phyloP scores from a whole-genome alignment of 2,329 filamentous ascomycete species.

The Fusarium sp. region DNA sequence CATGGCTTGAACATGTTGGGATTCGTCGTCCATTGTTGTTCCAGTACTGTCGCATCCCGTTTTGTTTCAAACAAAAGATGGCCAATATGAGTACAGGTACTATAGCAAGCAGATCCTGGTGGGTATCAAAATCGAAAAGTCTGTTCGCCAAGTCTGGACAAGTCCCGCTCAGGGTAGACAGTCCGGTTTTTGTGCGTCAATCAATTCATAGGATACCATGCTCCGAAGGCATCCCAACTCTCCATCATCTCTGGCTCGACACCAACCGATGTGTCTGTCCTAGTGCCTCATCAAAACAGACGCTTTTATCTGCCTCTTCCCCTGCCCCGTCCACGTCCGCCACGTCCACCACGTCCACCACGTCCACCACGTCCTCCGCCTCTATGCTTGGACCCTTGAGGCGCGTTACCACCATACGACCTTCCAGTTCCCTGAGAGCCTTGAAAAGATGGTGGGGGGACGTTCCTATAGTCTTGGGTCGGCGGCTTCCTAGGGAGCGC shows the following conservation, averaged over 20 bases:
- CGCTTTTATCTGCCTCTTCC: slow-evolving; percentile 45
- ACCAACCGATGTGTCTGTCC: slow-evolving; percentile 13
- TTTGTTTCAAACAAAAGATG: slow-evolving; percentile 32
- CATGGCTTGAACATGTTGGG: background rate
- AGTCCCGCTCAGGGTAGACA: slow-evolving; percentile 31
- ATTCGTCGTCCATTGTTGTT: background rate
- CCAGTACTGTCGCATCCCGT: background rate
- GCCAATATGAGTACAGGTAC: slow-evolving; percentile 6
- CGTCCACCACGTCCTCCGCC: slow-evolving; percentile 43
- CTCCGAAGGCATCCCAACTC: slow-evolving; percentile 26
- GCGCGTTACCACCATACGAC: slow-evolving; percentile 28
- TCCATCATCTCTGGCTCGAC: slow-evolving; percentile 17
- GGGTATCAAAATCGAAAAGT: slow-evolving; percentile 42
- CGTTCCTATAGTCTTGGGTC: slow-evolving; percentile 46
- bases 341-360: slow-evolving; percentile 46
- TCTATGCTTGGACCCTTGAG: slow-evolving; percentile 38
- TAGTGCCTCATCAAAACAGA: background rate
- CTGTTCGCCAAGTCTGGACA: slow-evolving; percentile 27
- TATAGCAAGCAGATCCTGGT: slow-evolving; percentile 24
- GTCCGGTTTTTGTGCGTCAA: slow-evolving; percentile 34
- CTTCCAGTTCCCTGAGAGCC: slow-evolving; percentile 21
- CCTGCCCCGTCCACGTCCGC: slow-evolving; percentile 48
- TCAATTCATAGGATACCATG: slow-evolving; percentile 29
- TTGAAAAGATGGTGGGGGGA: slow-evolving; percentile 47
- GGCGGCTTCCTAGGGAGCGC: slow-evolving; percentile 51